Conservation (phyloP, 805 yeast genomes). For the Candida insectorum region DNA sequence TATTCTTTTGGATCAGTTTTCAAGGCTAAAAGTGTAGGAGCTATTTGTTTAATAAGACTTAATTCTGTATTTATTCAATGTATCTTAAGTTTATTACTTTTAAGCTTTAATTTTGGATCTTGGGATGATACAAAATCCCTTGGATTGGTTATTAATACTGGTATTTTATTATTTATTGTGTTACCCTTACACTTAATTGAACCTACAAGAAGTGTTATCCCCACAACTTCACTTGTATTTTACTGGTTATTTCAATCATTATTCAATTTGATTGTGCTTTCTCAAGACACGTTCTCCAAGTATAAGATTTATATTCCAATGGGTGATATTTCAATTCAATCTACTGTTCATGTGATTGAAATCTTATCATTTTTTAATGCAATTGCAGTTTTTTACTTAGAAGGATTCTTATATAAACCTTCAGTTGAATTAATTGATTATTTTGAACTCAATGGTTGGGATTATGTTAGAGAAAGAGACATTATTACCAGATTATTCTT, state of each 20-base stretch:
- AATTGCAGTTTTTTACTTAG: conserved; percentile 14
- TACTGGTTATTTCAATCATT: conserved; percentile 30
- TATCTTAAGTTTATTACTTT: conserved; percentile 6
- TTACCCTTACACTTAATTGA: conserved; percentile 46
- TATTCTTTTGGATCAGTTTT: conserved; percentile 18
- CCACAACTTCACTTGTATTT: conserved; percentile 34
- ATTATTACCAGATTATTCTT: conserved; percentile 12
- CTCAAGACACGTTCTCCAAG: conserved; percentile 18
- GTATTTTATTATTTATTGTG: conserved; percentile 16
- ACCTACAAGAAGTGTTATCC: conserved; percentile 33
- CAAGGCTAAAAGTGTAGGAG: conserved; percentile 16
- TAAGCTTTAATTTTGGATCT: conserved; percentile 8
- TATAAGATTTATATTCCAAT: conserved; percentile 15
- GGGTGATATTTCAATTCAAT: conserved; percentile 2
- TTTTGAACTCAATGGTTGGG: conserved; percentile 25
- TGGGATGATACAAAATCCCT: conserved; percentile 5
- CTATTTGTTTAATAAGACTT: conserved; percentile 14
- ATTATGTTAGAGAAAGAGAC: conserved; percentile 17
- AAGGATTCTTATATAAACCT: conserved; percentile 17
- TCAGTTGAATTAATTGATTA: conserved; percentile 17
- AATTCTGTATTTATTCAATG: conserved; percentile 16
- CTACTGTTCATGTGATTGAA: conserved; percentile 12
- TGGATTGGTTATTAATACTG: conserved; percentile 6
- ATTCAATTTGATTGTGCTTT: conserved; percentile 10
- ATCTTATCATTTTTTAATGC: conserved; percentile 14